Percentiles rank a stretch among this genome's conserved stretches.
These are phyloP conservation scores for Metarhizium robertsii DNA, from an alignment of 2,329 filamentous ascomycete genomes.

Conservation along the genomic window DNA sequence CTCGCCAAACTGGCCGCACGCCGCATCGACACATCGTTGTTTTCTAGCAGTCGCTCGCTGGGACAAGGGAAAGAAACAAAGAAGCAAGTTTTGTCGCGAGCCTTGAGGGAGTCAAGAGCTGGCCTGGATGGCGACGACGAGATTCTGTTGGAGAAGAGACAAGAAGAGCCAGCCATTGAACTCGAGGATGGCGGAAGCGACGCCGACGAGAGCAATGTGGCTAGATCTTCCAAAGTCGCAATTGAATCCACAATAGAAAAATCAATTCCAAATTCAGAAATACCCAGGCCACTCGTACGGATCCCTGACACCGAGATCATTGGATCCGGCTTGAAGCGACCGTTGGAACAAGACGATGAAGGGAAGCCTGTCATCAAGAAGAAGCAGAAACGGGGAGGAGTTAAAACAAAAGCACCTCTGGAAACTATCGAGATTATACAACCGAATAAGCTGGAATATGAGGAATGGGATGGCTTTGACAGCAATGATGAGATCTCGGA, in stretches of 20 bases:
- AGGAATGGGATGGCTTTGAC: conserved; percentile 55
- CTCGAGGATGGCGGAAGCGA: conserved; percentile 14
- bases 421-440: conserved; percentile 29
- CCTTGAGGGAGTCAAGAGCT: conserved; percentile 53
- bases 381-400: conserved; percentile 61
- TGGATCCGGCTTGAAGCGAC: conserved; percentile 79
- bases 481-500: conserved; percentile 28
- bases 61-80: conserved; percentile 66
- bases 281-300: not conserved
- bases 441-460: conserved; percentile 27
- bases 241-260: not conserved
- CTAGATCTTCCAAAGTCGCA: not conserved
- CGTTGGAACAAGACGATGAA: conserved; percentile 68
- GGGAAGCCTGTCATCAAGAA: conserved; percentile 78
- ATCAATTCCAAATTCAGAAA: not conserved
- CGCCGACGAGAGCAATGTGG: conserved; percentile 10
- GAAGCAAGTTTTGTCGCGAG: conserved; percentile 55
- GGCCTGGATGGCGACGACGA: conserved; percentile 49
- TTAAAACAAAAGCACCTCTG: conserved; percentile 42
- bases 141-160: conserved; percentile 39
- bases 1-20: conserved; percentile 72
- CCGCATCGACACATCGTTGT: conserved; percentile 73
- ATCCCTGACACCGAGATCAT: conserved; percentile 15
- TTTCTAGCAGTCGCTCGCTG: conserved; percentile 68
- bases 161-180: conserved; percentile 17